Conservation (phyloP, 345 rosid genomes). For the Psidium friedrichsthalianum region DNA sequence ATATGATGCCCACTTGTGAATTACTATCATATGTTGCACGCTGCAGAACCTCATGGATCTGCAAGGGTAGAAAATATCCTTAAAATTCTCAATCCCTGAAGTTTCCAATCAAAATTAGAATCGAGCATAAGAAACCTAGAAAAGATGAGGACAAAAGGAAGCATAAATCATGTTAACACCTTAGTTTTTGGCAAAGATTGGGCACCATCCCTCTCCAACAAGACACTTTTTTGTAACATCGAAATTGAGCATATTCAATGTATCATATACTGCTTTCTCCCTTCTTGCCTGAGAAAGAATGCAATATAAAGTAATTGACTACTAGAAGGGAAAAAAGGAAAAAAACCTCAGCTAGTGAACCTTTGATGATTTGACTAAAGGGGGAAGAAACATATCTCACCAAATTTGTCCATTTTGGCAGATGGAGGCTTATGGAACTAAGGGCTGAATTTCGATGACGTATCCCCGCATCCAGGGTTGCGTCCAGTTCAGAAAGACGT, state of each 20-base stretch:
- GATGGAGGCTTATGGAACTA: constrained; percentile 52
- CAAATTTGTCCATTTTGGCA: constrained; percentile 72
- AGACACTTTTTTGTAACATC: constrained; percentile 98
- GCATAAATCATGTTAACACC: constrained; percentile 22
- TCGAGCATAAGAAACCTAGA: neutral
- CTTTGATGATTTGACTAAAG: neutral
- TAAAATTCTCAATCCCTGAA: constrained; percentile 3
- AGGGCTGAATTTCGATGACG: constrained; percentile 74
- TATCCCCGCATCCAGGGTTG: constrained; percentile 82
- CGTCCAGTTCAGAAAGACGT: constrained; percentile 87
- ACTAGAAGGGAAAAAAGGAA: neutral
- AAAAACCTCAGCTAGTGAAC: neutral
- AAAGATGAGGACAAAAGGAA: neutral
- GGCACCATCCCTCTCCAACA: constrained; percentile 99
- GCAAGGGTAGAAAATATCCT: constrained; percentile 12
- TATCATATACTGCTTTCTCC: constrained; percentile 87
- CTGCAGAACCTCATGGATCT: constrained; percentile 89
- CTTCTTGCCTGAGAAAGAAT: constrained; percentile 54
- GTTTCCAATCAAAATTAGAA: constrained; percentile 1
- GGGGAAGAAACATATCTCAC: constrained; percentile 16
- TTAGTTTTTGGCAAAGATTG: constrained; percentile 75
- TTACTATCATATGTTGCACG: constrained; percentile 91
- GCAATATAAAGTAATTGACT: neutral
- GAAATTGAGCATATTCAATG: constrained; percentile 87
- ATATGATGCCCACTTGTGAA: constrained; percentile 89